These are phyloP conservation scores for Euryodendron excelsum DNA, from an alignment of 148 eudicot species.

Conservation along the genomic window DNA sequence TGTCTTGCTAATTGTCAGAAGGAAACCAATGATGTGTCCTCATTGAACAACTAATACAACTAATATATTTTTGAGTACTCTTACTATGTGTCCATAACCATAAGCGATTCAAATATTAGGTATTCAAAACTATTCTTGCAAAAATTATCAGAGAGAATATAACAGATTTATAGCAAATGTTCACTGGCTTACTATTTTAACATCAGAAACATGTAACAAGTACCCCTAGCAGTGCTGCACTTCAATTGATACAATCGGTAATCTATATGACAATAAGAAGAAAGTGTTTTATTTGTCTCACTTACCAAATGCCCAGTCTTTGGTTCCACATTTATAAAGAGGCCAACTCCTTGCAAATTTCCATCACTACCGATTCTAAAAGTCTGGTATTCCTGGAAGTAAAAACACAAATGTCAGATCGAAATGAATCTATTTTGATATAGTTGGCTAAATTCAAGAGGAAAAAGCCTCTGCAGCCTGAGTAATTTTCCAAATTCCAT, in stretches of 20 bases:
- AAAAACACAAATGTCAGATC: not conserved
- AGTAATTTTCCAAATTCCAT: not conserved
- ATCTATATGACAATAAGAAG: not conserved
- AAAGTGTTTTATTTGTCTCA: not conserved
- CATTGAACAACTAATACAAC: not conserved
- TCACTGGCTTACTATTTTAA: not conserved
- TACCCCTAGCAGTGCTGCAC: not conserved
- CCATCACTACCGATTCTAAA: slow-evolving; percentile 96
- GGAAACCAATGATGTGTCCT: not conserved
- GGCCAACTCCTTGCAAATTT: slow-evolving; percentile 94
- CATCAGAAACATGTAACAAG: not conserved
- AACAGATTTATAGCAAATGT: not conserved
- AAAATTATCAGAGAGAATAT: not conserved
- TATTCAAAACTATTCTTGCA: too few species aligned
- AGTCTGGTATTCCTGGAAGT: slow-evolving; percentile 63
- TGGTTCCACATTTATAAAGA: slow-evolving; percentile 75
- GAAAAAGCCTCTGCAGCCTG: not conserved
- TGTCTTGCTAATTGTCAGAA: not conserved
- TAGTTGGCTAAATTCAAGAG: not conserved
- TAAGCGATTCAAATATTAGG: not conserved
- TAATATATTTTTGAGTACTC: not conserved
- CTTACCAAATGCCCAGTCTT: slow-evolving; percentile 64
- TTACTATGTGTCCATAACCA: not conserved
- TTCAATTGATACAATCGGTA: not conserved
- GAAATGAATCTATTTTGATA: not conserved